Evolutionary conservation across 2,329 filamentous ascomycete genomes (phyloP), one percentile per base, ranked within the genome.

Genomic region (Coleophoma crateriformis): DNA sequence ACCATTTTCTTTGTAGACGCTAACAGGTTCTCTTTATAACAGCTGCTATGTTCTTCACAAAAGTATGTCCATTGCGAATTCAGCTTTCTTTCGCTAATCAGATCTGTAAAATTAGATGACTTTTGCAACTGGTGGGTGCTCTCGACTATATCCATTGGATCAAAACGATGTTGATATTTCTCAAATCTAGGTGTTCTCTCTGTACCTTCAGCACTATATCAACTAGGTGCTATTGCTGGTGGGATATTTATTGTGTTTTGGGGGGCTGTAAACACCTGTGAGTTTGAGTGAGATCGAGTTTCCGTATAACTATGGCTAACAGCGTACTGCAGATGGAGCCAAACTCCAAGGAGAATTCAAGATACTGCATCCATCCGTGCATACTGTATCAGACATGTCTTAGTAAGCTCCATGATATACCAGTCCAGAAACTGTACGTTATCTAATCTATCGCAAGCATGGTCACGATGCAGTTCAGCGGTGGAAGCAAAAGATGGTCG

Each of bases 1-100:
- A 3, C 8, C 27, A 10, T 27, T 27, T 7, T 27, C 7, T 19
- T 27, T 27, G 27, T 27, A 27, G 8, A 27, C 8, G 27, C 27
- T 27, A 27, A 27, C 19, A 19, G 19, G 19, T 3, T 19, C 19
- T 27, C 27, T 27, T 27, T 27, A 10, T 27, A 27, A 27, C 6
- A 27, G 71, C 72, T 1, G 68, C 68, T 0, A 67, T 74, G 45
- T 73, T 76, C 45, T 73, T 75, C 50, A 59, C 71, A 11, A 71
- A 71, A 27, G 45, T 38, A 38, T 17, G 6, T 17, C 35, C 12
- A 38, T 5, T 8, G 2, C 7, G 17, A 7, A 38, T n/a, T 7
- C 7, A 3, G 17, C 3, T 14, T 17, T 38, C 35, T 38, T 13
- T n/a, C 35, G 14, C 14, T 38, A 13, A 14, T 38, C 12, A 8